These are phyloP conservation scores for Coniella vitis DNA, from an alignment of 2,329 filamentous ascomycete genomes.

Conservation along the genomic window DNA sequence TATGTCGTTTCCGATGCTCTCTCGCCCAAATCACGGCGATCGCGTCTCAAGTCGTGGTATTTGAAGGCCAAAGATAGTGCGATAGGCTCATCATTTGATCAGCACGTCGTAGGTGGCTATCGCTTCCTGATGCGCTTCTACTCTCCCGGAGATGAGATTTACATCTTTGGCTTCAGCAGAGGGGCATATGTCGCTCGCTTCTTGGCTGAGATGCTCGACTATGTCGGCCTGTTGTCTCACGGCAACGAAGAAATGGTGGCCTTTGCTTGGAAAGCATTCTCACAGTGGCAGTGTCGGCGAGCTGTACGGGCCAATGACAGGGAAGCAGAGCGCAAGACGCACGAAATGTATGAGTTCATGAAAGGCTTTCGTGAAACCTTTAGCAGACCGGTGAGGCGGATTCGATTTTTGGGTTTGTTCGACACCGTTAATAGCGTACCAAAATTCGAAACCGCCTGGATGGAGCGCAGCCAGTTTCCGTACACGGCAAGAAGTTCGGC, in stretches of 20 bases:
- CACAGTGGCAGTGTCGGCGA: conserved; percentile 61
- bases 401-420: conserved; percentile 72
- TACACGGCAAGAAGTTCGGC: conserved; percentile 54
- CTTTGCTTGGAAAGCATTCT: conserved; percentile 79
- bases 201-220: conserved; percentile 77
- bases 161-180: conserved; percentile 68
- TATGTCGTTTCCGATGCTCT: conserved; percentile 58
- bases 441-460: conserved; percentile 67
- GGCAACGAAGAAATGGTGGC: conserved; percentile 81
- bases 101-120: conserved; percentile 79
- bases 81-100: conserved; percentile 71
- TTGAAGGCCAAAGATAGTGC: conserved; percentile 72
- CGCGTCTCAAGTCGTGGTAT: conserved; percentile 59
- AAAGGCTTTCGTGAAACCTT: conserved; percentile 77
- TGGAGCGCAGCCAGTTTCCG: conserved; percentile 72
- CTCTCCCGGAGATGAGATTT: conserved; percentile 56
- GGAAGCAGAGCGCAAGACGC: conserved; percentile 39
- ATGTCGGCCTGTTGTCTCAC: conserved; percentile 69
- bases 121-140: conserved; percentile 73
- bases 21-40: conserved; percentile 48
- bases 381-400: conserved; percentile 64
- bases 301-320: conserved; percentile 36
- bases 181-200: conserved; percentile 70
- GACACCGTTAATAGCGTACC: conserved; percentile 79
- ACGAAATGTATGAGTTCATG: conserved; percentile 67